phyloP scores from a whole-genome alignment of 768 basidiomycete genomes.

The Termitomyces sp. region DNA sequence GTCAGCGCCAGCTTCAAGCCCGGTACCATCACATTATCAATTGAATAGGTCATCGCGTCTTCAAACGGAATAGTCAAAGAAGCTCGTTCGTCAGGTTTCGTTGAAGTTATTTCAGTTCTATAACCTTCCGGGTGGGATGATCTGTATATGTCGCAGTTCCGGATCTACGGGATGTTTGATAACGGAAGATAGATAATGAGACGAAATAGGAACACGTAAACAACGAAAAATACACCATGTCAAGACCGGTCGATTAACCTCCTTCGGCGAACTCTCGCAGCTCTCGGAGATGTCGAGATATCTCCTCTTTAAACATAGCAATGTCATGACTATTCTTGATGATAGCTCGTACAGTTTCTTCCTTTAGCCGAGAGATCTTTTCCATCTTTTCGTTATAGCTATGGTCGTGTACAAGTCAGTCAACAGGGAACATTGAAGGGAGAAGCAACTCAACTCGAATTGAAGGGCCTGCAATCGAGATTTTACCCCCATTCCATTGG shows the following conservation, averaged over 20 bases:
- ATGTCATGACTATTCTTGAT: slow-evolving; percentile 84
- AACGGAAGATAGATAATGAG: neutral
- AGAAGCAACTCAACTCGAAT: slow-evolving; percentile 52
- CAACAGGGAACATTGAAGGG: neutral
- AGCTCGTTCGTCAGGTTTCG: neutral
- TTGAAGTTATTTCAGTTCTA: neutral
- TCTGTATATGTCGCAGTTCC: neutral
- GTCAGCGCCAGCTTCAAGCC: too few species aligned
- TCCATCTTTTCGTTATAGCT: slow-evolving; percentile 80
- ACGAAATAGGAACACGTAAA: neutral
- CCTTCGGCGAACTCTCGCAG: slow-evolving; percentile 60
- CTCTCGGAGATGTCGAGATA: slow-evolving; percentile 64
- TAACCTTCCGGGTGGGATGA: neutral
- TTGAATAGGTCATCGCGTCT: neutral
- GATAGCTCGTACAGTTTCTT: slow-evolving; percentile 77
- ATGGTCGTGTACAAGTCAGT: slow-evolving; percentile 5
- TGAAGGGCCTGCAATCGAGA: slow-evolving; percentile 71
- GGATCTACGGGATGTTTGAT: neutral
- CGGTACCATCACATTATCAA: neutral
- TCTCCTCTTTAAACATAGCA: slow-evolving; percentile 73
- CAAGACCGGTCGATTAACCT: neutral
- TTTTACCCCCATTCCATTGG: slow-evolving; percentile 81
- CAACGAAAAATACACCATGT: neutral
- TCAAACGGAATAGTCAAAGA: neutral
- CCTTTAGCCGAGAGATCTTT: slow-evolving; percentile 66